phyloP scores from a whole-genome alignment of 352 stramenopile genomes.

The Pythium coloratum region DNA sequence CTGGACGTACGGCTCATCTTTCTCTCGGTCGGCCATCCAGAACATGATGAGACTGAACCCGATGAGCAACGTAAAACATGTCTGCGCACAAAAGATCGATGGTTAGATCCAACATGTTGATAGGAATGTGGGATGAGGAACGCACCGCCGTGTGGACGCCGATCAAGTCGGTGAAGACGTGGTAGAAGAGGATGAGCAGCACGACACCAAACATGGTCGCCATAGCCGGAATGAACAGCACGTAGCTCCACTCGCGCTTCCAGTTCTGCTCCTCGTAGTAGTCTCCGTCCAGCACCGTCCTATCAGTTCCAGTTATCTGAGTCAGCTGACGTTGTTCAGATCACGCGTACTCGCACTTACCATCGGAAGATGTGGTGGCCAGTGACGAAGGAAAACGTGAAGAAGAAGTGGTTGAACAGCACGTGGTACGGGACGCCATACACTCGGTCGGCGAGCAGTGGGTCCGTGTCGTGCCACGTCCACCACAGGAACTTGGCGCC shows the following conservation, averaged over 20 bases:
- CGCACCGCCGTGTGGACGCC: slow-evolving; percentile 49
- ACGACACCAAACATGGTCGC: slow-evolving; percentile 48
- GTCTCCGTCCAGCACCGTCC: slow-evolving; percentile 49
- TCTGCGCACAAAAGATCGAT: slow-evolving; percentile 30
- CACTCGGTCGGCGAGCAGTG: slow-evolving; percentile 54
- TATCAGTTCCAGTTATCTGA: slow-evolving; percentile 12
- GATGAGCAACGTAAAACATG: slow-evolving; percentile 52
- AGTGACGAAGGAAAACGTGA: slow-evolving; percentile 49
- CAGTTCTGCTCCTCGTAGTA: slow-evolving; percentile 69
- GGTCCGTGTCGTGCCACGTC: slow-evolving; percentile 85
- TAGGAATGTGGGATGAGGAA: not conserved
- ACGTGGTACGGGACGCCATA: slow-evolving; percentile 66
- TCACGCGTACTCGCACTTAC: slow-evolving; percentile 18
- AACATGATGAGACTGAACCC: slow-evolving; percentile 49
- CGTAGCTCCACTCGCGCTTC: slow-evolving; percentile 67
- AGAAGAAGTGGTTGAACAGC: slow-evolving; percentile 72
- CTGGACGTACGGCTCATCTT: slow-evolving; percentile 57
- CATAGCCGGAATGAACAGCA: slow-evolving; percentile 54
- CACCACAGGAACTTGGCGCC: slow-evolving; percentile 84
- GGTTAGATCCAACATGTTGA: not conserved
- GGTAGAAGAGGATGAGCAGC: slow-evolving; percentile 68
- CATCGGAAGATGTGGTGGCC: slow-evolving; percentile 60
- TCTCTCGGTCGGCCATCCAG: slow-evolving; percentile 74
- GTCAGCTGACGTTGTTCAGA: not conserved
- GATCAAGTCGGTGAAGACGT: slow-evolving; percentile 54